Evolutionary conservation across 2,329 filamentous ascomycete species (phyloP), one percentile per base, ranked within the genome.

Genomic region (Balansia obtecta): DNA sequence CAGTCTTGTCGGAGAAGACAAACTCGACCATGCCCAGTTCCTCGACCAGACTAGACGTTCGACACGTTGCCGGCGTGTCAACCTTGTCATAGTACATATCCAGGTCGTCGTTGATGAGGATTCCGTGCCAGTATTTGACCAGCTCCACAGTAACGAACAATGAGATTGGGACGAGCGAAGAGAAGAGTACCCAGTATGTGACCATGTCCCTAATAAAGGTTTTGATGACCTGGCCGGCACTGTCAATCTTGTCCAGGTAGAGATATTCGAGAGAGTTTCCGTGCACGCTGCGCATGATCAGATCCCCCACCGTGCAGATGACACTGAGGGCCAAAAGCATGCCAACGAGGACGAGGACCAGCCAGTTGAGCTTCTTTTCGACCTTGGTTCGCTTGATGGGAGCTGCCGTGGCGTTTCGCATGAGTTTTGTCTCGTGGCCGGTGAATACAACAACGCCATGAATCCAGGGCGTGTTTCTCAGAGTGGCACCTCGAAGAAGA

Each of bases 161-260:
- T 32, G 91, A 97, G 60, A 98, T 96, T 34, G 93, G 93, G 45
- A 98, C 93, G 60, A 98, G 71, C 49, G 95, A 91, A 2, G 91
- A 97, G 68, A 96, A 98, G 37, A 98, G 70, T 33, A 98, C 91
- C 91, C 93, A 98, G 67, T 97, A 97, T 1, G 94, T 98, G 62
- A 96, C 86, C 63, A 98, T 86, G 68, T 98, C 93, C 59, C 85
- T 84, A 67, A 94, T 86, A 65, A 98, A 96, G 55, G 89, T 88
- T 57, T 80, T 77, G 16, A 82, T 84, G n/a, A 83, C 70, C 22
- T 66, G 60, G 32, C 64, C 63, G 4, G 72, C 73, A 11, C 67
- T 75, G 58, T 80, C 78, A 55, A 83, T 79, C 33, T 68, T 62
- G 52, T 76, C 75, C 54, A 94, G 78, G 48, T 79, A 67, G 15